Evolutionary conservation across 176 grass and related monocot species (phyloP), one percentile per base, ranked within the genome.

Genomic region (Rhynchospora tenuis): DNA sequence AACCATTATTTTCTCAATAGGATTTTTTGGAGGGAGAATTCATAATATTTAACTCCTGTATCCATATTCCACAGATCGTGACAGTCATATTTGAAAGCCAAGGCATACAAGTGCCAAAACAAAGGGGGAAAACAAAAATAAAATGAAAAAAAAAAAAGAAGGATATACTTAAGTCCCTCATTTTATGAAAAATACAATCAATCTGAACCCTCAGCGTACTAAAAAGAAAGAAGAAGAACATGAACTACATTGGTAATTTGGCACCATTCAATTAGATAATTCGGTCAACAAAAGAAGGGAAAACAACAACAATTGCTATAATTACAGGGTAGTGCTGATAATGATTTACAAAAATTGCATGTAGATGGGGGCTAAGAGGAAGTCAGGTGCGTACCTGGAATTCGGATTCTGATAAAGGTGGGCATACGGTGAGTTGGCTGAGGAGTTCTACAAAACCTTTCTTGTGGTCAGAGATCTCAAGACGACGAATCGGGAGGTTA

Each of bases 401-500:
- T 77, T 93, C 92, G 26, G 84, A 86, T 7, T 86, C 83, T 8
- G 90, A 85, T 73, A 95, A 88, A 8, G 84, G 85, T 14, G 87
- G 87, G 82, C 87, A 90, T 20, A 86, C 31, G 42, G 91, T 90
- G 46, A 97, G 88, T 81, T 97, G 91, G 2, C 90, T 78, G 6
- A 97, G 94, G 48, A 97, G 94, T 27, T 77, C 0, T 0, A 97
- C 68, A 42, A 97, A 94, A 4, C 94, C 94, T 83, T 84, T 97
- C 44, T 79, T 84, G 17, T 84, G 73, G 64, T 97, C 94, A 7
- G 90, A 81, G 9, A 89, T 9, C 83, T 94, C 86, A 3, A 97
- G 86, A 33, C 84, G 91, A n/a, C 94, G 94, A 69, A 94, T 90
- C 6, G 56, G 68, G 38, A 92, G 79, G 11, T 66, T 47, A 5